Evolutionary conservation across 2,329 filamentous ascomycete genomes (phyloP), one percentile per base, ranked within the genome.

Genomic region (Tothia fuscella): DNA sequence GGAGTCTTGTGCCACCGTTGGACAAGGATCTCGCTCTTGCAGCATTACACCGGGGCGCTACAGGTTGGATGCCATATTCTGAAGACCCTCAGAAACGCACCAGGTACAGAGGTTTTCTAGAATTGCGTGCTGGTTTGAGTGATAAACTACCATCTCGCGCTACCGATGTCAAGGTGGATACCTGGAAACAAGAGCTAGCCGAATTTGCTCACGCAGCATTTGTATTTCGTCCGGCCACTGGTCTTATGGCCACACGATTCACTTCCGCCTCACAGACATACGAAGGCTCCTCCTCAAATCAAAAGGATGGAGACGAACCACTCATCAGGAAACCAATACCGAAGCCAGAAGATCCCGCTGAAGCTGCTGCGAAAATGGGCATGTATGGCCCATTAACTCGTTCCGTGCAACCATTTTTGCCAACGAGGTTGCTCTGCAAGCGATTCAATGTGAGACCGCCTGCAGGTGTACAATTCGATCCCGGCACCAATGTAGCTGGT

Each of bases 361-460:
- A 88, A 55, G 80, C 85, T 51, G 91, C 91, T 1, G 91, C 91
- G 6, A 83, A 74, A 53, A 66, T 95, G 56, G 87, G 86, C 44
- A 94, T 96, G 87, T 95, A 88, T 61, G 91, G 91, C 1, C 72
- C 78, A 12, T 73, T 96, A 76, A 98, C 91, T 3, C 71, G 91
- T 47, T 76, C 71, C 17, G 67, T 71, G 0, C 59, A 74, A 6
- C 73, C 78, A 4, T 96, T 94, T 59, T 80, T 79, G 51, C 91
- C 91, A 1, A 80, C 81, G 1, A 71, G 87, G 42, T 63, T 98
- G 30, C 63, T 96, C n/a, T 96, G 89, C 63, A 98, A 96, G 58
- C 73, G 91, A 6, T 94, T 98, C 62, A 87, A 87, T 51, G 81
- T 96, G n/a, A 77, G 72, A 16, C 38, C 28, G 10, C 41, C 33